phyloP scores from a whole-genome alignment of 2,329 filamentous ascomycete genomes.

The Myriosclerotinia scirpicola region DNA sequence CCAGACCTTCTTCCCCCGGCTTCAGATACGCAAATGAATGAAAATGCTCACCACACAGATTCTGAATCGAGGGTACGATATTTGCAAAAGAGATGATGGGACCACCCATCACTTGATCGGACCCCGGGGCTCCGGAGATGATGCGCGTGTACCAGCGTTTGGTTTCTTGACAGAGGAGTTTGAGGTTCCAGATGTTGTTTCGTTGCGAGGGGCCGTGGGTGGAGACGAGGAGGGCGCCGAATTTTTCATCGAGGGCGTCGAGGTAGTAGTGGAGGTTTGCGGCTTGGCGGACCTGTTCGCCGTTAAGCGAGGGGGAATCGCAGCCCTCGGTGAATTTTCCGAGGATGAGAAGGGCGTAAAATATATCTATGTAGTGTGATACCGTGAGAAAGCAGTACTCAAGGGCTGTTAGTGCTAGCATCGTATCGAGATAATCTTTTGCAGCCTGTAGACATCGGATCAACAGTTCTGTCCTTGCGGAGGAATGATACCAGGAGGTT shows the following conservation, averaged over 20 bases:
- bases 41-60: background rate
- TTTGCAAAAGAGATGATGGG: background rate
- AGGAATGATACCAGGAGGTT: constrained; percentile 32
- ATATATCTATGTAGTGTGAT: no score
- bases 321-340: no score
- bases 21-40: background rate
- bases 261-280: constrained; percentile 23
- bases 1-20: background rate
- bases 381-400: no score
- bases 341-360: no score
- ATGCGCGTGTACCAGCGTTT: background rate
- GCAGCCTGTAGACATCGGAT: constrained; percentile 28
- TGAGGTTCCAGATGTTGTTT: constrained; percentile 5
- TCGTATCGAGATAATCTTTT: constrained; percentile 19
- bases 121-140: background rate
- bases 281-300: no score
- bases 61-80: constrained; percentile 1
- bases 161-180: constrained; percentile 2
- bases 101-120: background rate
- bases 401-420: no score
- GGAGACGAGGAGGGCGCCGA: background rate
- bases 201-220: background rate
- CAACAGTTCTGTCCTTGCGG: constrained; percentile 28
- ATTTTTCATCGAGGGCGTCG: constrained; percentile 25
- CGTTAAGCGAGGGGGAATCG: no score